Evolutionary conservation across 1,284 basidiomycete species (phyloP).

Genomic region (Trametes pubescens): DNA sequence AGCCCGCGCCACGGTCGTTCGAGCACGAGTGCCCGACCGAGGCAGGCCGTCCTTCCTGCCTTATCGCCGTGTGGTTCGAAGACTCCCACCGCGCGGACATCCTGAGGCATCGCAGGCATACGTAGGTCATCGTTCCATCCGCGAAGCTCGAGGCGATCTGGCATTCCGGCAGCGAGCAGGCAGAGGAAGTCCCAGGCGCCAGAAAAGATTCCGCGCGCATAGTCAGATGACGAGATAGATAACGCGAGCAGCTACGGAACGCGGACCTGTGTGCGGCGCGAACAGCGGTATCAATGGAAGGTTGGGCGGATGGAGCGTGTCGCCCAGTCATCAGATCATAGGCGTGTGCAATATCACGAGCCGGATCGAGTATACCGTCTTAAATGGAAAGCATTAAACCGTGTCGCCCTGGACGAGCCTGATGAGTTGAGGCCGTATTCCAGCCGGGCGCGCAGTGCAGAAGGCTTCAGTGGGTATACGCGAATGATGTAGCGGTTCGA

Average conservation of each 20-base stretch:
- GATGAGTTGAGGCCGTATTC: slow-evolving; percentile 16
- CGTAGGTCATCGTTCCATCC: slow-evolving; percentile 26
- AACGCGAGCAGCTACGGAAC: slow-evolving; percentile 37
- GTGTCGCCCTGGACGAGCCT: slow-evolving; percentile 34
- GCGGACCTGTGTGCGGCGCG: slow-evolving; percentile 36
- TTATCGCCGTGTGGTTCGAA: slow-evolving; percentile 30
- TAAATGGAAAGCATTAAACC: slow-evolving; percentile 41
- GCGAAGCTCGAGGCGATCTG: slow-evolving; percentile 32
- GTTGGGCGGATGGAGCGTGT: slow-evolving; percentile 31
- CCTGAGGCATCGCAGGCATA: slow-evolving; percentile 4
- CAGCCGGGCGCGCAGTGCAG: slow-evolving; percentile 1
- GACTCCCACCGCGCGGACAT: slow-evolving; percentile 20
- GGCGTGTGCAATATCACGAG: slow-evolving; percentile 41
- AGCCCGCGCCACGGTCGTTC: neutral
- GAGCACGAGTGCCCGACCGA: slow-evolving; percentile 10
- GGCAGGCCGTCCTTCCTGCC: slow-evolving; percentile 16
- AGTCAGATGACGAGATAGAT: slow-evolving; percentile 45
- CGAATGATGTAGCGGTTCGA: slow-evolving; percentile 10
- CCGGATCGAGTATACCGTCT: slow-evolving; percentile 39
- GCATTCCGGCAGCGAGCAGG: slow-evolving; percentile 18
- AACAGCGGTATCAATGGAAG: slow-evolving; percentile 33
- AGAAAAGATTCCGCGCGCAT: slow-evolving; percentile 25
- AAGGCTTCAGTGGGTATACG: slow-evolving; percentile 5
- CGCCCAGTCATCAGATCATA: slow-evolving; percentile 42
- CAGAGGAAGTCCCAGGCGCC: slow-evolving; percentile 14